Percentiles rank a stretch among this genome's conserved stretches.
phyloP scores from a whole-genome alignment of 2,329 filamentous ascomycete genomes.

The Dothistroma septosporum region DNA sequence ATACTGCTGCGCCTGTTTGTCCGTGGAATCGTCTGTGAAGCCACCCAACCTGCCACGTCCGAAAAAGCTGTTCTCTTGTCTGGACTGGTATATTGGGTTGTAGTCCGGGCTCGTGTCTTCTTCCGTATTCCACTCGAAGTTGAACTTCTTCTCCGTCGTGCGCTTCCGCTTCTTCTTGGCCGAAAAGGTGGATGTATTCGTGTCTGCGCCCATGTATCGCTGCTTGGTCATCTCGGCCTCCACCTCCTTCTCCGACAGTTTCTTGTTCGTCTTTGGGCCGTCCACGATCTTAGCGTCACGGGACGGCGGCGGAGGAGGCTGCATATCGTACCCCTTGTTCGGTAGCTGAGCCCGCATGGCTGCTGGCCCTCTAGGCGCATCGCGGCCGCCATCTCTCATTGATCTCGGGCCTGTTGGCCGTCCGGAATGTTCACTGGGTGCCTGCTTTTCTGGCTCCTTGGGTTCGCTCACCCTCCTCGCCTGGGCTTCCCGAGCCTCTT shows the following conservation, averaged over 20 bases:
- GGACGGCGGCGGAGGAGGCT: constrained; percentile 46
- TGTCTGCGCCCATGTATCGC: constrained; percentile 86
- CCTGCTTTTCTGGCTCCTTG: constrained; percentile 9
- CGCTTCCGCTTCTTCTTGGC: constrained; percentile 93
- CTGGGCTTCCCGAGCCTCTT: constrained; percentile 61
- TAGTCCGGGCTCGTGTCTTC: constrained; percentile 86
- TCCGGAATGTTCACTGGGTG: constrained; percentile 6
- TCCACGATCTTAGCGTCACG: constrained; percentile 38
- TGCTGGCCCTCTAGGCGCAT: constrained; percentile 48
- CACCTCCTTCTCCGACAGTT: constrained; percentile 53
- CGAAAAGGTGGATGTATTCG: constrained; percentile 82
- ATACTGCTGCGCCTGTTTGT: constrained; percentile 50
- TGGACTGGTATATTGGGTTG: constrained; percentile 72
- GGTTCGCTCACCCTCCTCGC: constrained; percentile 50
- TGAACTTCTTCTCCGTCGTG: constrained; percentile 95
- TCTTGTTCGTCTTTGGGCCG: constrained; percentile 39
- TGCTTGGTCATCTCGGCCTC: constrained; percentile 72
- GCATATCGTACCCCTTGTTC: constrained; percentile 50
- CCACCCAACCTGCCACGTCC: constrained; percentile 65
- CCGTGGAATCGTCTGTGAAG: constrained; percentile 57
- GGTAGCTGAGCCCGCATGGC: constrained; percentile 44
- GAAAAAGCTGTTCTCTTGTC: constrained; percentile 64
- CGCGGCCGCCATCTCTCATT: constrained; percentile 51
- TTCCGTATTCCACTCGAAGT: constrained; percentile 94
- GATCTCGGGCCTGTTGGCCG: constrained; percentile 67